Evolutionary conservation across 768 basidiomycete genomes (phyloP), one percentile per base, ranked within the genome.

Genomic region (Fibroporia radiculosa): DNA sequence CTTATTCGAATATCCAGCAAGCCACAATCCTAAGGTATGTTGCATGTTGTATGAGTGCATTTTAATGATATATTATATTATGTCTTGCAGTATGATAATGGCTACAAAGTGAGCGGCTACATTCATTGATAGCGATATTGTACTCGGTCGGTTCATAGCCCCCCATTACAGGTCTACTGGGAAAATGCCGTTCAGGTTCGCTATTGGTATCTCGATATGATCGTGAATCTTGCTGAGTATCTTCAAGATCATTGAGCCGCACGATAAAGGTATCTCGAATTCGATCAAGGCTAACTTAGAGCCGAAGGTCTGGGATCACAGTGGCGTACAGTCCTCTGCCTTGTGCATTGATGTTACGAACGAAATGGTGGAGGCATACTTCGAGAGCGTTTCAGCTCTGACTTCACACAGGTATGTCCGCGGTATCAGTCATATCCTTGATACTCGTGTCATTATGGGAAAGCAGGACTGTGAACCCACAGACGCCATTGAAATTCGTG

Each of bases 161-260:
- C n/a, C n/a, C n/a, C n/a, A n/a, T 33, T 19, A 19, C 35, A 89
- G 86, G 87, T 90, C 16, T 91, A 91, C 54, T 91, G 88, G 88
- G 84, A 88, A 60, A 91, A 91, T 55, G 86, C 76, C 0, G 83
- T 90, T 0, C 88, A 91, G 68, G 87, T 87, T 24, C 8, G 23
- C 25, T 13, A 13, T 18, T 13, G 5, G 14, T 13, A 7, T 4
- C 4, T 38, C 29, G 18, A 22, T 28, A 41, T 42, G 13, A 6
- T 16, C 25, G 6, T 31, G 34, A 18, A 35, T n/a, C n/a, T n/a
- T n/a, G n/a, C n/a, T n/a, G 13, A 12, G 13, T 2, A 19, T 7
- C 6, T 3, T 6, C 45, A 0, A 93, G 82, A 93, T 93, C 42
- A 90, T 92, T 44, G 72, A 67, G 5, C 91, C 91, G 0, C 87